phyloP scores from a whole-genome alignment of 805 yeast species.

The Scheffersomyces amazonensis region DNA sequence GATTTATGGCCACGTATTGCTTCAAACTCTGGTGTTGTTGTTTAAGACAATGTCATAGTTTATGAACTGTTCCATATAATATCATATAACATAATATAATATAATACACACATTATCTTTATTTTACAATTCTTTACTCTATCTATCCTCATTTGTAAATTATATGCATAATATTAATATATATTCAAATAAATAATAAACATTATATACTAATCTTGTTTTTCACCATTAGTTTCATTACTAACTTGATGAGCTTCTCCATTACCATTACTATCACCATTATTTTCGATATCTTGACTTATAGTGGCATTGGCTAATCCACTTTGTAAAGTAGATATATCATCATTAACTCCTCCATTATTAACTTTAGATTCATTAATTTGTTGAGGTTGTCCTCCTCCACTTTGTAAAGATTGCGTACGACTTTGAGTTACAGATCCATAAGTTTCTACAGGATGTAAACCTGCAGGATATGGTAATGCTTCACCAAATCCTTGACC shows the following conservation, averaged over 20 bases:
- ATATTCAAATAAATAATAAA: no score
- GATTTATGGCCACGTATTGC: constrained; percentile 99
- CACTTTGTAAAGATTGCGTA: not conserved
- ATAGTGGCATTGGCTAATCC: not conserved
- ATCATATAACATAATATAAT: no score
- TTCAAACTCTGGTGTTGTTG: constrained; percentile 99
- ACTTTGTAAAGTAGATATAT: not conserved
- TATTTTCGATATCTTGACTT: not conserved
- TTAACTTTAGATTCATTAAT: not conserved
- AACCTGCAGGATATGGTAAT: not conserved
- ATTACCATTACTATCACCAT: not conserved
- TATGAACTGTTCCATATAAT: no score
- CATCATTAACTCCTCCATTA: not conserved
- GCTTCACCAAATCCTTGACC: not conserved
- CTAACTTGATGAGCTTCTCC: not conserved
- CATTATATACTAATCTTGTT: no score
- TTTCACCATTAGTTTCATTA: no score
- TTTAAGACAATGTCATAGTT: no score
- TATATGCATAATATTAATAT: no score
- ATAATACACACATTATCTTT: no score
- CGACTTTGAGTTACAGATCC: not conserved
- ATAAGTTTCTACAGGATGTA: not conserved
- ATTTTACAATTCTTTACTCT: no score
- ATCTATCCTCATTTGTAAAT: no score
- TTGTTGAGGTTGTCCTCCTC: not conserved